Evolutionary conservation across 352 stramenopile genomes (phyloP).

Genomic region (Pythium aphanidermatum): DNA sequence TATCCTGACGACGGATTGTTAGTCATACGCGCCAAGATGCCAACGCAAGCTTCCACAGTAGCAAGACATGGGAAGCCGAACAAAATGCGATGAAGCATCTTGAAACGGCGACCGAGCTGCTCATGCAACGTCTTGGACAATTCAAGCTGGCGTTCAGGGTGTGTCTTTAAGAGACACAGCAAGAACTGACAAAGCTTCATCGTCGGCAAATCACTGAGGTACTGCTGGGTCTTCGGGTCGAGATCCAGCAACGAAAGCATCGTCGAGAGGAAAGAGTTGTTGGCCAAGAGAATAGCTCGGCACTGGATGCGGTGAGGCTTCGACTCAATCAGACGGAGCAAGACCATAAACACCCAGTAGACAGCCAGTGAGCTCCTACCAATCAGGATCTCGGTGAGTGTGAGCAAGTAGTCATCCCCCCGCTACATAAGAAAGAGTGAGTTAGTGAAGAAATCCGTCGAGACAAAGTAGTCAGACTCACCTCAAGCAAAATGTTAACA

Average conservation of each 20-base stretch:
- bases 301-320: conserved; percentile 49
- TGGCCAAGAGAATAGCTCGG: conserved; percentile 59
- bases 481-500: conserved; percentile 66
- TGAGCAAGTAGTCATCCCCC: conserved; percentile 63
- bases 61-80: conserved; percentile 66
- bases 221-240: conserved; percentile 48
- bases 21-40: conserved; percentile 71
- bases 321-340: conserved; percentile 59
- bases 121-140: conserved; percentile 63
- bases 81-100: conserved; percentile 73
- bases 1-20: conserved; percentile 56
- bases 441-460: background rate
- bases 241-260: conserved; percentile 69
- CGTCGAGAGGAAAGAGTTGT: conserved; percentile 48
- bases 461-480: conserved; percentile 19
- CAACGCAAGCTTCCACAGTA: conserved; percentile 69
- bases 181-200: conserved; percentile 81
- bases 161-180: conserved; percentile 52
- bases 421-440: conserved; percentile 27
- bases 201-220: conserved; percentile 60
- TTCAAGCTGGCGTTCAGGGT: conserved; percentile 56
- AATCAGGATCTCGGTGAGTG: conserved; percentile 55
- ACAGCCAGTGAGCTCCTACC: conserved; percentile 44
- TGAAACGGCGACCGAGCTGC: conserved; percentile 59
- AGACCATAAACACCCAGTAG: conserved; percentile 74